A percentile compares a stretch with the other conserved stretches of the same genome.
Conservation (phyloP, 345 rosid species). For the Euphorbia lathyris region DNA sequence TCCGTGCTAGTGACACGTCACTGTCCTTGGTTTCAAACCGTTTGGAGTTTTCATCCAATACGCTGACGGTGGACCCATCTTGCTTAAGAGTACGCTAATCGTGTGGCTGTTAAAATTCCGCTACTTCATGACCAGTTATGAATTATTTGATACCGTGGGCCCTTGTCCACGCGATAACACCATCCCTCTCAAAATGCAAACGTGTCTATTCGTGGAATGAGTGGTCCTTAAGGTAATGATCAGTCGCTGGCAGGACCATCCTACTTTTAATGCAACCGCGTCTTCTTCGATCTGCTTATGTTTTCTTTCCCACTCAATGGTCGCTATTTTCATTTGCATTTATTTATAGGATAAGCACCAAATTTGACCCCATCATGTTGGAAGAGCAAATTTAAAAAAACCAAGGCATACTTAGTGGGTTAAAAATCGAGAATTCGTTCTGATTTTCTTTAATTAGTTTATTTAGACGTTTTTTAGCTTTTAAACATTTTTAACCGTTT, state of each 20-base stretch:
- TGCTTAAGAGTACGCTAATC: neutral
- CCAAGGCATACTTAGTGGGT: too few relatives aligned
- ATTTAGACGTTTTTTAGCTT: too few relatives aligned
- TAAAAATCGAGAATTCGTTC: too few relatives aligned
- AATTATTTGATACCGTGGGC: neutral
- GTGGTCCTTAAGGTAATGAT: neutral
- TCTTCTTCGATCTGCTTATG: neutral
- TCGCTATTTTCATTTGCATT: too few relatives aligned
- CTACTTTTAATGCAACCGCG: neutral
- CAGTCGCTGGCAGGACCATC: conserved; percentile 10
- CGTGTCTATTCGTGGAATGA: neutral
- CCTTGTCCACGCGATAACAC: neutral
- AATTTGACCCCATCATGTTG: too few relatives aligned
- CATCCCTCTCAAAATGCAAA: neutral
- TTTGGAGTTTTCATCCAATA: neutral
- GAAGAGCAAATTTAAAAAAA: too few relatives aligned
- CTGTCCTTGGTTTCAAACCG: neutral
- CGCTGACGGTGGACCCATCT: neutral
- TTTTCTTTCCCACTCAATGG: neutral
- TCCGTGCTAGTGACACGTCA: conserved; percentile 17
- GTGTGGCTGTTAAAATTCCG: neutral
- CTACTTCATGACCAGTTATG: neutral
- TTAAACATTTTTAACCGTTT: too few relatives aligned
- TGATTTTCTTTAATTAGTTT: too few relatives aligned
- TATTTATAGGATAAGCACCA: too few relatives aligned